phyloP scores from a whole-genome alignment of 768 basidiomycete genomes.

The Lyophyllum shimeji region DNA sequence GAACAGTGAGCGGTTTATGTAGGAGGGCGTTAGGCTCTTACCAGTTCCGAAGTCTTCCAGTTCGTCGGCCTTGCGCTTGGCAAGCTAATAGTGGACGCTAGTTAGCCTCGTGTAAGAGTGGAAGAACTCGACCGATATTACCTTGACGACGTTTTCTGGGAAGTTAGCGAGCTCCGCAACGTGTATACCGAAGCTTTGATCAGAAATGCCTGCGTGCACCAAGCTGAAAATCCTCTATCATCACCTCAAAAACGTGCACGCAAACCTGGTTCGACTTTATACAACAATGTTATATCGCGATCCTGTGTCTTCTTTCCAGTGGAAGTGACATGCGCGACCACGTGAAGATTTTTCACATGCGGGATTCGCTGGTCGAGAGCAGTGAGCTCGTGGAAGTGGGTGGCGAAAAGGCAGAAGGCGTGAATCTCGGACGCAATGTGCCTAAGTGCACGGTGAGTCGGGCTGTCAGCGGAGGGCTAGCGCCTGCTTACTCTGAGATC shows the following conservation, averaged over 20 bases:
- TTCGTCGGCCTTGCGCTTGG: constrained; percentile 90
- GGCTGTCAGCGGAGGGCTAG: not conserved
- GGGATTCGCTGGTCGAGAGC: constrained; percentile 82
- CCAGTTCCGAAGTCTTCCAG: constrained; percentile 75
- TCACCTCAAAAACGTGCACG: constrained; percentile 2
- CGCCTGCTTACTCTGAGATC: constrained; percentile 80
- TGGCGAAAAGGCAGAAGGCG: constrained; percentile 95
- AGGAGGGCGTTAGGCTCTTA: not conserved
- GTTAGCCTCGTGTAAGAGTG: not conserved
- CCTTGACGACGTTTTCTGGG: constrained; percentile 90
- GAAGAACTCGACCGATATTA: constrained; percentile 22
- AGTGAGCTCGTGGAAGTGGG: constrained; percentile 97
- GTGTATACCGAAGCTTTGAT: constrained; percentile 98
- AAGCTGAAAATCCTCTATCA: not conserved
- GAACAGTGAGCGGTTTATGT: no score
- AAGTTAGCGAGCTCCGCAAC: constrained; percentile 98
- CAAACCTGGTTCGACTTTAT: constrained; percentile 91
- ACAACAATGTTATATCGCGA: constrained; percentile 86
- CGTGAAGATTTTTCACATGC: constrained; percentile 93
- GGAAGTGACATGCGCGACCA: constrained; percentile 90
- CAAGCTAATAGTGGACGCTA: constrained; percentile 50
- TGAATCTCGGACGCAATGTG: constrained; percentile 92
- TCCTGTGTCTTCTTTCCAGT: constrained; percentile 64
- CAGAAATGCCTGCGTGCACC: constrained; percentile 69
- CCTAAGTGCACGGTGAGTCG: constrained; percentile 37